Percentiles rank a stretch among this genome's conserved stretches.
Evolutionary conservation across 1,284 basidiomycete genomes (phyloP).

Genomic region (Uromyces viciae-fabae): DNA sequence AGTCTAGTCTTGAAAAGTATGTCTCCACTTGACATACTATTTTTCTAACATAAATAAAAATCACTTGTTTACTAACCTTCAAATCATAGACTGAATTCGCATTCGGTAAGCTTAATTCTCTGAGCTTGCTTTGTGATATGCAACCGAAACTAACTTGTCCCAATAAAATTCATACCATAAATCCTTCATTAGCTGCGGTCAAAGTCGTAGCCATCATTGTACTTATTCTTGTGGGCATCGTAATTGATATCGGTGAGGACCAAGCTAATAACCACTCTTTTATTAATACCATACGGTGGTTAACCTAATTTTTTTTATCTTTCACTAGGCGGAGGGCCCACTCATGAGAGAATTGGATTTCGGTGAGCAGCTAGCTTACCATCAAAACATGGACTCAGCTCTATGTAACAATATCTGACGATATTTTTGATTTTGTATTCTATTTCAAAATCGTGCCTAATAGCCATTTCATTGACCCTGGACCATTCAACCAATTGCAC

Average conservation of each 20-base stretch:
- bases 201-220: constrained; percentile 57
- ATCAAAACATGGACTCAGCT: background rate
- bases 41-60: too few species aligned
- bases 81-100: constrained; percentile 42
- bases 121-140: too few species aligned
- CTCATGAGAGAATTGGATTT: constrained; percentile 58
- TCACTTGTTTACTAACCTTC: constrained; percentile 35
- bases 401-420: background rate
- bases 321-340: constrained; percentile 64
- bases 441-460: constrained; percentile 56
- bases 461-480: constrained; percentile 69
- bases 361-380: constrained; percentile 46
- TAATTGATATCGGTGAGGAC: constrained; percentile 70
- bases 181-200: constrained; percentile 14
- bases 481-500: constrained; percentile 58
- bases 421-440: background rate
- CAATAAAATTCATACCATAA: too few species aligned
- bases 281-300: too few species aligned
- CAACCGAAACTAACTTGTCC: too few species aligned
- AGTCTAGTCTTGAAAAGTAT: constrained; percentile 11
- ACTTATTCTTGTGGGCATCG: constrained; percentile 63
- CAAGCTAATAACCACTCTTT: too few species aligned
- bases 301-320: constrained; percentile 59
- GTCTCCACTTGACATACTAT: background rate
- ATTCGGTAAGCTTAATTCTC: constrained; percentile 6